Conservation (phyloP, 1,139 yeast species). For the Hanseniaspora gamundiae region DNA sequence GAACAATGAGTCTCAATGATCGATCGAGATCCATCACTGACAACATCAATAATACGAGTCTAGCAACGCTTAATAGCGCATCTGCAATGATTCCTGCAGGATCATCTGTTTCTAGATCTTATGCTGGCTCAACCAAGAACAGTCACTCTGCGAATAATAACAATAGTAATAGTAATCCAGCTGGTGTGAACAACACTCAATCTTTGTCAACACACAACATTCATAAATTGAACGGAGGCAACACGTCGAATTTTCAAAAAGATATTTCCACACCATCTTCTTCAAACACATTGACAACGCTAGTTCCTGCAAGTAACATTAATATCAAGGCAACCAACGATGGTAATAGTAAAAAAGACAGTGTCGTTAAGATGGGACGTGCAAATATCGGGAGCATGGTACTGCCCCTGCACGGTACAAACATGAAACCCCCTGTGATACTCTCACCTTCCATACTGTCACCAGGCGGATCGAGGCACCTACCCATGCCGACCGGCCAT, state of each 20-base stretch:
- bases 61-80: no score
- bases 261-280: not conserved
- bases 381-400: conserved; percentile 7
- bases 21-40: no score
- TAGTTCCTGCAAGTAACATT: not conserved
- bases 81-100: no score
- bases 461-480: conserved; percentile 45
- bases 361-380: conserved; percentile 3
- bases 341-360: not conserved
- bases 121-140: no score
- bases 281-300: not conserved
- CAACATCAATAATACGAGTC: no score
- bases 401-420: not conserved
- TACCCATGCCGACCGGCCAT: conserved; percentile 36
- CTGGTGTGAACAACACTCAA: not conserved
- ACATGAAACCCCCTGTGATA: conserved; percentile 9
- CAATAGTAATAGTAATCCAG: not conserved
- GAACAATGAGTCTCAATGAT: not conserved
- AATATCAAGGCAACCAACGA: not conserved
- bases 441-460: conserved; percentile 43
- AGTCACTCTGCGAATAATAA: not conserved
- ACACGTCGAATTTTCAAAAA: no score
- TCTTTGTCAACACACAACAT: not conserved
- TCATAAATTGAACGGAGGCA: no score
- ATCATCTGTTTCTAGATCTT: no score